phyloP scores from a whole-genome alignment of 768 basidiomycete species.

The Suillus alpinus region DNA sequence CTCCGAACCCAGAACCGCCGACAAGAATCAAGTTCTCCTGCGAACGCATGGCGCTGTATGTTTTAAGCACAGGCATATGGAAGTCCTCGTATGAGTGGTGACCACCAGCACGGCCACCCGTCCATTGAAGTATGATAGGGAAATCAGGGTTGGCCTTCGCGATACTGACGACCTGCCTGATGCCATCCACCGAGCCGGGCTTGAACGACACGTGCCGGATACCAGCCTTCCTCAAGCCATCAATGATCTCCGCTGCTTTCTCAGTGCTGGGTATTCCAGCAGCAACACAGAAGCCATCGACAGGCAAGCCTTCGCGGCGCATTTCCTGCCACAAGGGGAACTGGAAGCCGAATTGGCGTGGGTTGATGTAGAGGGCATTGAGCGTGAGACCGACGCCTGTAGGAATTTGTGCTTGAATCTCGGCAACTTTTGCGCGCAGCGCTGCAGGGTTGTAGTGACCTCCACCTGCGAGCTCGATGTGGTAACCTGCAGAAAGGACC shows the following conservation, averaged over 20 bases:
- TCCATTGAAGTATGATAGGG: conserved; percentile 98
- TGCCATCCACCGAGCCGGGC: conserved; percentile 96
- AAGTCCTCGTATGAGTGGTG: conserved; percentile 99
- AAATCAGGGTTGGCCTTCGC: conserved; percentile 92
- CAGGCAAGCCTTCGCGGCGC: conserved; percentile 89
- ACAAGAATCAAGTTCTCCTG: conserved; percentile 87
- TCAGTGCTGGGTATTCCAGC: conserved; percentile 96
- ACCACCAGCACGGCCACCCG: conserved; percentile 96
- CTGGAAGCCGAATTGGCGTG: conserved; percentile 95
- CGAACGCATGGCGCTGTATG: conserved; percentile 87
- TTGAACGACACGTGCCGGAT: conserved; percentile 98
- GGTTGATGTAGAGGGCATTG: conserved; percentile 97
- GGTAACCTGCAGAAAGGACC: conserved; percentile 89
- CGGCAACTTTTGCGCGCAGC: conserved; percentile 86
- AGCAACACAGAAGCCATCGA: conserved; percentile 99
- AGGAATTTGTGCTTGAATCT: conserved; percentile 83
- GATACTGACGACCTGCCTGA: conserved; percentile 95
- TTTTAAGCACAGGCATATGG: conserved; percentile 91
- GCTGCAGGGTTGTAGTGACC: conserved; percentile 94
- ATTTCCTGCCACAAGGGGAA: conserved; percentile 98
- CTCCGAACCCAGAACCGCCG: conserved; percentile 94
- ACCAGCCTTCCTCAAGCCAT: conserved; percentile 72
- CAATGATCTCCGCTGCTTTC: conserved; percentile 96
- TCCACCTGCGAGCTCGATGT: conserved; percentile 96
- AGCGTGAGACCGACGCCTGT: conserved; percentile 90